Conservation (phyloP, 2,329 filamentous ascomycete genomes). For the Aspergillus sp. region DNA sequence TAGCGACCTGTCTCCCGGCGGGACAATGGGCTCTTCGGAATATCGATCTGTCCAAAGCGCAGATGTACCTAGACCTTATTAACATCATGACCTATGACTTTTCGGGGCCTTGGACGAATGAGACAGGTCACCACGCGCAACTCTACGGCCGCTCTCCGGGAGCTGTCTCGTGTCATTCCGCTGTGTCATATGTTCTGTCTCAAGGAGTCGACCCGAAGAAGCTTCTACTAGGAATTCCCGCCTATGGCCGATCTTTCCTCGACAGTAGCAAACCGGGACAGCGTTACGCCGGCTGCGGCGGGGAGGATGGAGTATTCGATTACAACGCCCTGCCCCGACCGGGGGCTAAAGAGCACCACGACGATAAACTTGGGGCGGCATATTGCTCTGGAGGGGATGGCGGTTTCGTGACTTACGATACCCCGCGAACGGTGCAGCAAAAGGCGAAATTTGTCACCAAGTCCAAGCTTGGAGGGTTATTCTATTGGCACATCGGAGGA, state of each 20-base stretch:
- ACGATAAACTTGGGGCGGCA: constrained; percentile 67
- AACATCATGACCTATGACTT: constrained; percentile 84
- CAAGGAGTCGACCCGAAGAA: constrained; percentile 69
- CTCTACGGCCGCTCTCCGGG: constrained; percentile 59
- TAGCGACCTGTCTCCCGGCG: constrained; percentile 72
- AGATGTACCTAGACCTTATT: constrained; percentile 69
- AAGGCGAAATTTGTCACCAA: constrained; percentile 74
- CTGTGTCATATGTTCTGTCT: constrained; percentile 64
- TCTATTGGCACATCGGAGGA: constrained; percentile 78
- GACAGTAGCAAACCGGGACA: constrained; percentile 66
- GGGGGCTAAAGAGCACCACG: constrained; percentile 64
- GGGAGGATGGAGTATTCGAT: constrained; percentile 70
- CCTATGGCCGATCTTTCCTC: constrained; percentile 73
- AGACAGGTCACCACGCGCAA: constrained; percentile 73
- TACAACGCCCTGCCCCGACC: constrained; percentile 67
- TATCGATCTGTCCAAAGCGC: constrained; percentile 64
- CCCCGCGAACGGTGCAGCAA: constrained; percentile 69
- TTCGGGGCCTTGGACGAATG: constrained; percentile 66
- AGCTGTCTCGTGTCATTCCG: constrained; percentile 62
- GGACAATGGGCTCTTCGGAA: constrained; percentile 64
- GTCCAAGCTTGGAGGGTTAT: constrained; percentile 70
- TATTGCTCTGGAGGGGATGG: constrained; percentile 69
- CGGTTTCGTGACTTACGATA: constrained; percentile 79
- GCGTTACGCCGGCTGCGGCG: constrained; percentile 51
- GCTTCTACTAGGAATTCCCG: constrained; percentile 72